Conservation (phyloP, 441 rosid genomes). For the Gossypium gossypioides region DNA sequence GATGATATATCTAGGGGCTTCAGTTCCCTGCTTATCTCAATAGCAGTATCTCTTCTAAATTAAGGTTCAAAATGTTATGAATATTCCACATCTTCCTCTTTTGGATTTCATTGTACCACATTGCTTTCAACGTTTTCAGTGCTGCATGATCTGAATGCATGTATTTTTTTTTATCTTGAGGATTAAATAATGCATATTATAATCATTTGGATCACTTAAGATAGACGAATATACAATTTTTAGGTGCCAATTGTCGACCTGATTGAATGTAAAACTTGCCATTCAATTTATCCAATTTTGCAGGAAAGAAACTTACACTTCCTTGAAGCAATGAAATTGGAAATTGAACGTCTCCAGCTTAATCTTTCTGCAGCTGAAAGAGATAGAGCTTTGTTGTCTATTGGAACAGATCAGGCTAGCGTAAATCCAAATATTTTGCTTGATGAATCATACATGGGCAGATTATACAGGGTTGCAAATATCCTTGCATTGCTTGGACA, state of each 20-base stretch:
- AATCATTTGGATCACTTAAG: neutral
- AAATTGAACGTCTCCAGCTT: constrained; percentile 75
- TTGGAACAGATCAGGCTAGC: constrained; percentile 89
- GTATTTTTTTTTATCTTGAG: neutral
- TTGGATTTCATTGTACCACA: neutral
- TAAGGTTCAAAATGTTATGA: neutral
- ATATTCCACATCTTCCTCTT: neutral
- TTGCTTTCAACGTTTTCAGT: neutral
- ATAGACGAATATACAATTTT: neutral
- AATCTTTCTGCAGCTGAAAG: constrained; percentile 96
- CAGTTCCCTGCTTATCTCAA: neutral
- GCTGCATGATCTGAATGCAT: neutral
- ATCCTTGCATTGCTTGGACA: constrained; percentile 78
- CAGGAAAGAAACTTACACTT: constrained; percentile 70
- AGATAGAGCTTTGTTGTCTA: constrained; percentile 80
- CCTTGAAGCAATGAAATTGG: constrained; percentile 76
- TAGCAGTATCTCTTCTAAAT: neutral
- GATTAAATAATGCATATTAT: neutral
- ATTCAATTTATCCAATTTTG: constrained; percentile 17
- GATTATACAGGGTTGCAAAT: constrained; percentile 62
- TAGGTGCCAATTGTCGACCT: constrained; percentile 4
- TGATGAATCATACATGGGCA: constrained; percentile 62
- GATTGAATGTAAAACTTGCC: constrained; percentile 16
- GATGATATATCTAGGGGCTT: neutral
- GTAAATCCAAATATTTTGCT: constrained; percentile 73